Base-by-base conservation (phyloP, 208 protist genomes). In the Jaenimonas drosophilae region DNA sequence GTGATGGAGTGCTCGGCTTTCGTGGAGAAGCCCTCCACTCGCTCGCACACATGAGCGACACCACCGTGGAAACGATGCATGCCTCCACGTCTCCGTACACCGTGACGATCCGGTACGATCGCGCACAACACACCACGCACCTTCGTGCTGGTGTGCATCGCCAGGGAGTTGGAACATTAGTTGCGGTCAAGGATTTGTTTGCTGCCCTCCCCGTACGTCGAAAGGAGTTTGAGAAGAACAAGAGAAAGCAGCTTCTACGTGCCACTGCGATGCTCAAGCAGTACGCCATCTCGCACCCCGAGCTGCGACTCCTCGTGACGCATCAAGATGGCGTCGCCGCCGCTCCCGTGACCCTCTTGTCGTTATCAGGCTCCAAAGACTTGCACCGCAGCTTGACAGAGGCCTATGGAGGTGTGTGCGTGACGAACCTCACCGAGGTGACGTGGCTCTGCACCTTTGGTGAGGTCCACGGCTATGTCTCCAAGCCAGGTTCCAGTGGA, bases 1-100 rank as follows among this genome's bases (percentile, higher is more conserved):
- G 16, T 7, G 61, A 69, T 36, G 53, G 56, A 1, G 76, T 82
- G 23, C 64, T 94, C 0, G 97, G 97, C 11, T 99, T 99, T 58
- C 71, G 97, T 17, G 97, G 97, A 1, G 96, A 99, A 60, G 97
- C 97, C n/a, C 66, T 99, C 21, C 85, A 91, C 40, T 95, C 91
- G 5, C 68, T 99, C 34, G 91, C 86, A 21, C 52, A 78, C 34
- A 17, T 96, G 24, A 73, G 70, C 46, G 57, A 78, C n/a, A 60
- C 96, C 9, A 63, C 58, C 2, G 54, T 97, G 14, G 64, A 77
- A 27, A 88, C 84, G 5, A 76, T 79, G 58, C 68, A 68, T 38
- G 37, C 28, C n/a, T 44, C 43, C 37, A 75, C 54, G 1, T 50
- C 46, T 7, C 57, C 63, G 5, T 52, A 59, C 34, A 71, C 72